A percentile compares a stretch with the other conserved stretches of the same genome.
These are phyloP conservation scores for Xylariaceae sp. DNA, from an alignment of 2,329 filamentous ascomycete genomes.

Conservation along the genomic window DNA sequence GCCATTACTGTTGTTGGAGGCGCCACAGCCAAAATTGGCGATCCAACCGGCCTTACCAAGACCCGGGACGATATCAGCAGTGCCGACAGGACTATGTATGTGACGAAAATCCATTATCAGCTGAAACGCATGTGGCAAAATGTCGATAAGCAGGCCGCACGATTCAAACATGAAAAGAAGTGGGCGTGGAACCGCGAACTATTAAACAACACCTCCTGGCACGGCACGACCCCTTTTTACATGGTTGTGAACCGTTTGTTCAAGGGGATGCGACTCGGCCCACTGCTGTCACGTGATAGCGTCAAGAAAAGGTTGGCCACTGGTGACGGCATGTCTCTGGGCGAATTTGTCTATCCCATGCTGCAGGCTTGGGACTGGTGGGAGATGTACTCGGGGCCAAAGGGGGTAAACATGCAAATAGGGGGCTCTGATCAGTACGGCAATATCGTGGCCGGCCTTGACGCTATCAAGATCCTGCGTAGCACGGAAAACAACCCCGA, in stretches of 20 bases:
- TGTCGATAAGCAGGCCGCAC: conserved; percentile 59
- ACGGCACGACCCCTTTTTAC: conserved; percentile 63
- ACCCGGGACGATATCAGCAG: conserved; percentile 51
- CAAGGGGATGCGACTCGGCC: conserved; percentile 66
- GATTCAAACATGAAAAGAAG: conserved; percentile 58
- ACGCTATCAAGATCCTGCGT: conserved; percentile 72
- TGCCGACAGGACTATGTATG: conserved; percentile 55
- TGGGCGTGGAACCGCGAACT: conserved; percentile 63
- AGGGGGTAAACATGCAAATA: conserved; percentile 73
- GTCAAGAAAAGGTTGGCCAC: conserved; percentile 79
- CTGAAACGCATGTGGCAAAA: conserved; percentile 68
- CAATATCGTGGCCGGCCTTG: conserved; percentile 87
- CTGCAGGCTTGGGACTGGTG: conserved; percentile 97
- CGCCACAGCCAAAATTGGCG: conserved; percentile 71
- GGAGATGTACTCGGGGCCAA: conserved; percentile 63
- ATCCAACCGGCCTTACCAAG: conserved; percentile 65
- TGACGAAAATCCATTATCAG: conserved; percentile 63
- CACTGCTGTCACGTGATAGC: conserved; percentile 83
- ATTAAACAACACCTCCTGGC: conserved; percentile 80
- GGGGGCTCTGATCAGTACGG: conserved; percentile 95
- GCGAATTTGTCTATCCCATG: conserved; percentile 88
- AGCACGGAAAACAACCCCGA: conserved; percentile 46
- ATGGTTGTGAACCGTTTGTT: conserved; percentile 74
- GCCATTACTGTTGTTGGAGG: conserved; percentile 65
- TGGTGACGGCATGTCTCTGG: conserved; percentile 88